These are phyloP conservation scores for Phlebopus sp. DNA, from an alignment of 1,284 basidiomycete species.

Conservation along the genomic window DNA sequence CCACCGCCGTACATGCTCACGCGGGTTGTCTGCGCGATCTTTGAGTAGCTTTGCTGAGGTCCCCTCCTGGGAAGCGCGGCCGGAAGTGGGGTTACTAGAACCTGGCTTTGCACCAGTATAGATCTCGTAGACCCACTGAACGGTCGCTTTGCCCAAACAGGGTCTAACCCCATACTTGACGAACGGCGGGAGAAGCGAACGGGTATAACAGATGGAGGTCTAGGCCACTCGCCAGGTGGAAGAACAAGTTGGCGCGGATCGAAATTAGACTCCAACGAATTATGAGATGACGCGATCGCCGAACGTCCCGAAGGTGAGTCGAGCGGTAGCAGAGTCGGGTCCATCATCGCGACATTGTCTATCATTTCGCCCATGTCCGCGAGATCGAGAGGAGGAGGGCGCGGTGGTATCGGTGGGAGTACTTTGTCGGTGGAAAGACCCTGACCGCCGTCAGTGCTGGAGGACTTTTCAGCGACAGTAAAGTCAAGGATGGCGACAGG, in stretches of 20 bases:
- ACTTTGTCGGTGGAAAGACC: slow-evolving; percentile 7
- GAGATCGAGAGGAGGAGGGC: slow-evolving; percentile 6
- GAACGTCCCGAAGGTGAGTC: slow-evolving; percentile 37
- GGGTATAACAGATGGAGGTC: slow-evolving; percentile 17
- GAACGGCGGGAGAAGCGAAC: slow-evolving; percentile 7
- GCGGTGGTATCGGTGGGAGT: slow-evolving; percentile 2
- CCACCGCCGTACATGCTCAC: slow-evolving; percentile 33
- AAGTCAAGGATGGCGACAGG: slow-evolving; percentile 28
- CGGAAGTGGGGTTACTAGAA: slow-evolving; percentile 1
- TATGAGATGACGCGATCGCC: slow-evolving; percentile 28
- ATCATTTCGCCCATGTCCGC: not conserved
- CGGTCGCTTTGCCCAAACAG: not conserved
- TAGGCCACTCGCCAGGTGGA: slow-evolving; percentile 18
- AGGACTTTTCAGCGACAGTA: slow-evolving; percentile 11
- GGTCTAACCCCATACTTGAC: slow-evolving; percentile 1
- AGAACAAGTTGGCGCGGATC: slow-evolving; percentile 15
- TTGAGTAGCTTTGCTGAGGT: not conserved
- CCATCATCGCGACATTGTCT: slow-evolving; percentile 15
- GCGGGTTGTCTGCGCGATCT: slow-evolving; percentile 30
- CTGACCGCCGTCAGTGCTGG: slow-evolving; percentile 11
- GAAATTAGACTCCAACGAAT: slow-evolving; percentile 28
- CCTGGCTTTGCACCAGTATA: not conserved
- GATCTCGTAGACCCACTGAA: slow-evolving; percentile 1
- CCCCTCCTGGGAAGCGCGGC: not conserved
- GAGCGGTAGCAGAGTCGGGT: slow-evolving; percentile 15